Base-by-base conservation (phyloP, 2,329 filamentous ascomycete species). In the Colletotrichum salicis region DNA sequence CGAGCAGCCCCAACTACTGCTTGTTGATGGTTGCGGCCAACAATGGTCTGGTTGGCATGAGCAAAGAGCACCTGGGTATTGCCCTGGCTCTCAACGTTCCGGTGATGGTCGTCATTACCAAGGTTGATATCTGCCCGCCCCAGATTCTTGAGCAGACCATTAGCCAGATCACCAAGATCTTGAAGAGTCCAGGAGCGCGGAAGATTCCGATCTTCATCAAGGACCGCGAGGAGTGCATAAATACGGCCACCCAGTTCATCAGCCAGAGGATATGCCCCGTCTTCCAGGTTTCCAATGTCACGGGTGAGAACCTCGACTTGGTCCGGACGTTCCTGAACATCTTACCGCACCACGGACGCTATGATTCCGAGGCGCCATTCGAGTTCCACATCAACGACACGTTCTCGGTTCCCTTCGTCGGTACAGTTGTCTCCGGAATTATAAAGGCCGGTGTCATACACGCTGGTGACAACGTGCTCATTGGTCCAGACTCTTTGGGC, bases 131-230 rank as follows among this genome's bases (percentile, higher is more conserved):
- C 67, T 98, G 96, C 81, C 96, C 96, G 27, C 95, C 96, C 1
- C 93, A 98, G 75, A 98, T 99, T 78, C 86, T 99, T 29, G 91
- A 97, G 83, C 93, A 98, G 84, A 99, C 96, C 27, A 91, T 98
- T 57, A 93, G 91, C 12, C 96, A 98, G 81, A 90, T 99, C 74
- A 96, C 91, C 64, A 94, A 95, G 79, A 98, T 99, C 63, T 87
- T 99, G 75, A 97, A 97, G 82, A 97, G 94, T 67, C 95, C 95
- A 0, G 96, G 95, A 3, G 96, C 96, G 4, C 89, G 94, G 51
- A 99, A 99, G 83, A 97, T 99, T 48, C 96, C 96, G 2, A 94
- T 98, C 52, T 97, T 98, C 79, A 95, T 99, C 83, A 96, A 95
- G 81, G 93, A 92, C 75, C 92, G 92, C 71, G 94, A 97, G 79